phyloP scores from a whole-genome alignment of 139 green algal genomes.

The Chlamydomonas urium region DNA sequence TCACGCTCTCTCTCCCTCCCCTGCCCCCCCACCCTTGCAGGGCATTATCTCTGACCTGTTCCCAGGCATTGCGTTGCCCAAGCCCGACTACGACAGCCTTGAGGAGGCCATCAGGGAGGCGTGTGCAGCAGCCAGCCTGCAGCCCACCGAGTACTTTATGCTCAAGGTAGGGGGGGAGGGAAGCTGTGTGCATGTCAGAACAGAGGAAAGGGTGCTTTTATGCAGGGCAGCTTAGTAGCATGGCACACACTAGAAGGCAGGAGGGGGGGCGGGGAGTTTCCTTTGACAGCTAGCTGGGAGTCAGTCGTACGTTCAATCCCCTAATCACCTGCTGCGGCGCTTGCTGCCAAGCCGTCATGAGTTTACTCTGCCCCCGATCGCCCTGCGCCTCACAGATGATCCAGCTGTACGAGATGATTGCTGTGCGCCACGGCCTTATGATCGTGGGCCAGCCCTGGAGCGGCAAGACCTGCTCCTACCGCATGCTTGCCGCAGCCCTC shows the following conservation, averaged over 20 bases:
- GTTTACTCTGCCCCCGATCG: background rate
- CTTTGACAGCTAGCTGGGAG: too few relatives aligned
- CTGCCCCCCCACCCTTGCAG: slow-evolving; percentile 25
- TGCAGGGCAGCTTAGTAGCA: background rate
- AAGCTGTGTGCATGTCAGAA: background rate
- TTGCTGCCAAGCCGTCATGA: background rate
- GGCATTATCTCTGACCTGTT: slow-evolving; percentile 67
- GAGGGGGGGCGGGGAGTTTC: too few relatives aligned
- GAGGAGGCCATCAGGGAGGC: slow-evolving; percentile 39
- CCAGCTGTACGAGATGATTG: slow-evolving; percentile 83
- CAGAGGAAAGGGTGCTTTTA: background rate
- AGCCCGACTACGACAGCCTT: slow-evolving; percentile 52
- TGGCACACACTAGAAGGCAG: background rate
- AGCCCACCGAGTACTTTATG: slow-evolving; percentile 66
- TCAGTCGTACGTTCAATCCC: background rate
- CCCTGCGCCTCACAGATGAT: slow-evolving; percentile 40
- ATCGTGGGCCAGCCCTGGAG: slow-evolving; percentile 72
- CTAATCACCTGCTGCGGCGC: background rate
- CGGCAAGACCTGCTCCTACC: slow-evolving; percentile 63
- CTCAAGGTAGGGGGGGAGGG: slow-evolving; percentile 36
- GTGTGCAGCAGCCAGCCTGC: slow-evolving; percentile 44
- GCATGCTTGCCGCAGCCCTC: slow-evolving; percentile 49
- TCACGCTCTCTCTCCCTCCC: slow-evolving; percentile 2
- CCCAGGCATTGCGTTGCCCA: slow-evolving; percentile 52
- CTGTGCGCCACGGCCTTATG: slow-evolving; percentile 82